Percentiles rank a stretch among this genome's conserved stretches.
Conservation (phyloP, 306 rosid genomes). For the Lathyrus oleraceus region DNA sequence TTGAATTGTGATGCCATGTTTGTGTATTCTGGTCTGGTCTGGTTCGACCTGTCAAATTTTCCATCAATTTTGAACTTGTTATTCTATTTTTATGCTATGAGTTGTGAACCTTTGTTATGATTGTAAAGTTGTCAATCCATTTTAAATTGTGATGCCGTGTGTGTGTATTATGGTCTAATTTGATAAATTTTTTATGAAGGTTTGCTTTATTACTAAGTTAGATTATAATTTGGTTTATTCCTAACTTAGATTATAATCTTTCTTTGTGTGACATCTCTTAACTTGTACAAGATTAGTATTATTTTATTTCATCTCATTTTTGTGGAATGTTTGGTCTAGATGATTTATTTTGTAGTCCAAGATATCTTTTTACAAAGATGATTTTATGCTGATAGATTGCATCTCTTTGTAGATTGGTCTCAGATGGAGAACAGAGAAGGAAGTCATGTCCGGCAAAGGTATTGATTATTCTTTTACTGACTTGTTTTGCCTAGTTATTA, state of each 20-base stretch:
- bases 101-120: background rate
- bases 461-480: slow-evolving; percentile 35
- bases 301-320: background rate
- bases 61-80: background rate
- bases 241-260: background rate
- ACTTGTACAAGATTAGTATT: background rate
- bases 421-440: slow-evolving; percentile 95
- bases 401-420: slow-evolving; percentile 74
- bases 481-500: slow-evolving; percentile 13
- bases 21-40: background rate
- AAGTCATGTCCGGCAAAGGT: slow-evolving; percentile 93
- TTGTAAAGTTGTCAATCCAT: background rate
- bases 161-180: background rate
- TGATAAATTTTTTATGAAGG: background rate
- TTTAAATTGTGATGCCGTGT: background rate
- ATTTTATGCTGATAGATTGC: slow-evolving; percentile 32
- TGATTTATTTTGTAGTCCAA: slow-evolving; percentile 3
- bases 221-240: background rate
- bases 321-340: slow-evolving; percentile 7
- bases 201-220: background rate
- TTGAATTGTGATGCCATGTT: background rate
- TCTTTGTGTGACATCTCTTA: background rate
- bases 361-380: background rate
- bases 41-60: background rate
- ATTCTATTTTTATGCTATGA: background rate